These are phyloP conservation scores for Pholiota conissans DNA, from an alignment of 768 basidiomycete genomes.

Conservation along the genomic window DNA sequence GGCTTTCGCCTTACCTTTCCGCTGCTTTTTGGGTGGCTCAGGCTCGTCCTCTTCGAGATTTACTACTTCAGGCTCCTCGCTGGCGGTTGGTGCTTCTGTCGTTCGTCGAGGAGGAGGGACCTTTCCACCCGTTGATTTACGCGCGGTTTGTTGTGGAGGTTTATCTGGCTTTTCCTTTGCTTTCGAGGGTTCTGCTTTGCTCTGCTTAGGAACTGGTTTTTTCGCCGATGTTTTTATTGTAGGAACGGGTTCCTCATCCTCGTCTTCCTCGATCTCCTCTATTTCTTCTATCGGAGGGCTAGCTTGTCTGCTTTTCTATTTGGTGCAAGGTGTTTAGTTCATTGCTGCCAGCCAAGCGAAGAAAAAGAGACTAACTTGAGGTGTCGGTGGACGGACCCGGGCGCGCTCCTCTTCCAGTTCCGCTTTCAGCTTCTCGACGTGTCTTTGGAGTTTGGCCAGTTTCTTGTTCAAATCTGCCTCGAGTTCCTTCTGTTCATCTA, in stretches of 20 bases:
- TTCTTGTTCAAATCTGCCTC: conserved; percentile 33
- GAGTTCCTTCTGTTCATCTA: conserved; percentile 35
- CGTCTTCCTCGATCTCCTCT: too few species aligned
- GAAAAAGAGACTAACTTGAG: conserved; percentile 12
- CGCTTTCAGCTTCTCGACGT: conserved; percentile 43
- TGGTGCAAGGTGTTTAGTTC: conserved; percentile 6
- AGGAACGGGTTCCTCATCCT: background rate
- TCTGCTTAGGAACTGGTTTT: background rate
- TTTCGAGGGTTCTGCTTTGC: conserved; percentile 8
- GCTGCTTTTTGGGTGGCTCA: conserved; percentile 15
- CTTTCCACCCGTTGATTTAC: conserved; percentile 18
- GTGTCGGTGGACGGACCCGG: conserved; percentile 29
- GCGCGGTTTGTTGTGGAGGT: conserved; percentile 13
- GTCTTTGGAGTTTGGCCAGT: conserved; percentile 38
- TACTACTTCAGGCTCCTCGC: conserved; percentile 13
- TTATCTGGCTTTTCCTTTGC: conserved; percentile 1
- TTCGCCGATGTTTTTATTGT: background rate
- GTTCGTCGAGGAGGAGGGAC: conserved; percentile 1
- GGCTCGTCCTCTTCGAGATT: conserved; percentile 9
- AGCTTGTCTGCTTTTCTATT: conserved; percentile 1
- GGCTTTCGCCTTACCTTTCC: conserved; percentile 30
- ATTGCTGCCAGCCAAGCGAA: background rate
- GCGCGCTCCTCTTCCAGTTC: conserved; percentile 41
- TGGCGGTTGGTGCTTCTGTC: background rate
- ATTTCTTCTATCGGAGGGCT: background rate